Base-by-base conservation (phyloP, 345 rosid genomes). In the thale cress (Arabidopsis thaliana) region DNA sequence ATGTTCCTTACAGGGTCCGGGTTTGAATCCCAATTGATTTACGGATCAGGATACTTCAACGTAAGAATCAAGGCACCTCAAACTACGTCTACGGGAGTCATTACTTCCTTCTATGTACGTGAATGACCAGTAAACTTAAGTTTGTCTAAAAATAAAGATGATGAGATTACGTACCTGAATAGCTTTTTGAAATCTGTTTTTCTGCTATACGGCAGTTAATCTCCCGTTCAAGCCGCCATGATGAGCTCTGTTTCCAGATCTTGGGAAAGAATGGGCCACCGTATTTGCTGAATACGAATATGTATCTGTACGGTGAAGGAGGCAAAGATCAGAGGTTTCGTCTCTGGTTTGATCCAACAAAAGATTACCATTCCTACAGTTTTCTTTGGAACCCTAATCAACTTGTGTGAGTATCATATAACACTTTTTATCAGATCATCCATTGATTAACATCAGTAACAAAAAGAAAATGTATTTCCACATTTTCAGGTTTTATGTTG, bases 21-120 rank as follows among this genome's bases (percentile, higher is more conserved):
- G 59, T 79, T 79, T 57, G 76, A 68, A 52, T 79, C 82, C 57
- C 14, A 57, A 22, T 16, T 11, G 9, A 37, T 75, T 41, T 79
- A 79, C 57, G 82, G 79, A 57, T 79, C 82, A 64, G 82, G 82
- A 65, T 79, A 61, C 9, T 79, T 79, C 73, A 65, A 75, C 68
- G 49, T 79, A 61, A 75, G 49, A 75, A 74, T 80, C 57, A 80
- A 75, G 53, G 68, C 79, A 69, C 79, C 82, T 2, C 22, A 74
- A 49, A 64, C 74, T 57, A 70, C 56, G 34, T 74, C 82, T 57
- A 51, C 51, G 1, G 58, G 37, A 48, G 45, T 79, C 63, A 52
- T 70, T 20, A 79, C 82, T 63, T 62, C 79, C 40, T 79, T 74
- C 76, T 79, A 74, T 52, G 82, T 79, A 74, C 3, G 79, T 69